Conservation (phyloP, 129 eudicot genomes). For the Artemisia annua region DNA sequence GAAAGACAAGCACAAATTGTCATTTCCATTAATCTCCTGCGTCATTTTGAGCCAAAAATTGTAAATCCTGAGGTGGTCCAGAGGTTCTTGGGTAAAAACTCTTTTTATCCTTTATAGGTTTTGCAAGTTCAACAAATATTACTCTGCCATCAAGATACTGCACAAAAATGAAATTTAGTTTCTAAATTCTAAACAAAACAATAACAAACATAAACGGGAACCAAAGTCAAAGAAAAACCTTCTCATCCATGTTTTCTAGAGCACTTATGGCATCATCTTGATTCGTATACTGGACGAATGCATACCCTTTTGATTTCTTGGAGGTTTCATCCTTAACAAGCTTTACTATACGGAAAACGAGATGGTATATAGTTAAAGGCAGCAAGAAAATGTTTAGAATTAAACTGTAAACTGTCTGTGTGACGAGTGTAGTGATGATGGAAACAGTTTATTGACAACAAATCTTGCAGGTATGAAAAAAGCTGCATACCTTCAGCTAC, state of each 20-base stretch:
- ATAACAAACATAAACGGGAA: conserved; percentile 1
- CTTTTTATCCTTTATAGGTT: conserved; percentile 39
- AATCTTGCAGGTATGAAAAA: conserved; percentile 2
- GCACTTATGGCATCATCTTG: conserved; percentile 73
- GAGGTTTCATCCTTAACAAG: conserved; percentile 45
- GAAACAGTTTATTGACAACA: background rate
- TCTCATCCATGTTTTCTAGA: conserved; percentile 63
- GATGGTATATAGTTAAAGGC: background rate
- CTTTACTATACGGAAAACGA: conserved; percentile 42
- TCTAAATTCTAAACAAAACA: background rate
- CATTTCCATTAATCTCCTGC: background rate
- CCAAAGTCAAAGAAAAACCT: conserved; percentile 35
- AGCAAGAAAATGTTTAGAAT: conserved; percentile 6
- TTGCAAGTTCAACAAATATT: conserved; percentile 60
- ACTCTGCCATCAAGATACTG: conserved; percentile 63
- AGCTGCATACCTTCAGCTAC: conserved; percentile 60
- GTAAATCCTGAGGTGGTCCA: conserved; percentile 10
- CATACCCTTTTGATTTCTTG: conserved; percentile 65
- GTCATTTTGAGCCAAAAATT: background rate
- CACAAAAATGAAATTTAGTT: background rate
- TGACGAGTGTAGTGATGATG: no score
- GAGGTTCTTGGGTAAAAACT: conserved; percentile 15
- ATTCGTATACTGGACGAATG: conserved; percentile 61
- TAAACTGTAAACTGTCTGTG: background rate
- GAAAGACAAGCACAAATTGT: background rate